Evolutionary conservation across 2,329 filamentous ascomycete species (phyloP).

Genomic region (Chaetomium olivaceum): DNA sequence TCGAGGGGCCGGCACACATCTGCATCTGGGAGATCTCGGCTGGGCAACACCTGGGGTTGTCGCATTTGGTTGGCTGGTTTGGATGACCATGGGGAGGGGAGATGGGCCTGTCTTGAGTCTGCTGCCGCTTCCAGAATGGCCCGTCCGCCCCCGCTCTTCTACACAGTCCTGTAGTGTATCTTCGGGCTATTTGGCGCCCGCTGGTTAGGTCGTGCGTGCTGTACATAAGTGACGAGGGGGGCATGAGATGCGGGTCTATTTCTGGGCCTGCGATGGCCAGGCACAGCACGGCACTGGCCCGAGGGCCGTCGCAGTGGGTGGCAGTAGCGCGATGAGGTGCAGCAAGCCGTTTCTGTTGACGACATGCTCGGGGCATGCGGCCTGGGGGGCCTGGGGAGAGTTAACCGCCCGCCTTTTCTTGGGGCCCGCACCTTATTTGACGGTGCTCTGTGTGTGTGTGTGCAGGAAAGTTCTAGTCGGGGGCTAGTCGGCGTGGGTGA

Average conservation of each 20-base stretch:
- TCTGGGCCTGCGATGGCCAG: not conserved
- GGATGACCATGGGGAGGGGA: no score
- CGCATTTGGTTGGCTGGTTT: not conserved
- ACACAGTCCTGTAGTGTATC: no score
- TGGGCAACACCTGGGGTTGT: no score
- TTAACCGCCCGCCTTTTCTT: conserved; percentile 19
- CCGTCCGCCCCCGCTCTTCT: not conserved
- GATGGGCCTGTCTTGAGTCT: no score
- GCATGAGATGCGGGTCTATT: conserved; percentile 1
- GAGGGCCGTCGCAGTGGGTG: conserved; percentile 3
- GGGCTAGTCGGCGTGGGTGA: not conserved
- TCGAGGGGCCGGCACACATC: not conserved
- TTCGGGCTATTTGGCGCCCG: not conserved
- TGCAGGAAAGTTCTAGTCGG: not conserved
- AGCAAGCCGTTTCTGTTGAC: not conserved
- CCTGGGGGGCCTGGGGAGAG: not conserved
- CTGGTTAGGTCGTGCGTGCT: not conserved
- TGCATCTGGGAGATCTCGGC: not conserved
- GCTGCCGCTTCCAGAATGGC: not conserved
- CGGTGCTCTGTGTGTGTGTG: not conserved
- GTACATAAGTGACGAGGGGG: not conserved
- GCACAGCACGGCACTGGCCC: conserved; percentile 4
- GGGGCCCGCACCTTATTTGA: not conserved
- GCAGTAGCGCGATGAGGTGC: conserved; percentile 15
- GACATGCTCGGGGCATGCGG: not conserved